Conservation (phyloP, 768 basidiomycete species). For the Pleurotus pulmonarius region DNA sequence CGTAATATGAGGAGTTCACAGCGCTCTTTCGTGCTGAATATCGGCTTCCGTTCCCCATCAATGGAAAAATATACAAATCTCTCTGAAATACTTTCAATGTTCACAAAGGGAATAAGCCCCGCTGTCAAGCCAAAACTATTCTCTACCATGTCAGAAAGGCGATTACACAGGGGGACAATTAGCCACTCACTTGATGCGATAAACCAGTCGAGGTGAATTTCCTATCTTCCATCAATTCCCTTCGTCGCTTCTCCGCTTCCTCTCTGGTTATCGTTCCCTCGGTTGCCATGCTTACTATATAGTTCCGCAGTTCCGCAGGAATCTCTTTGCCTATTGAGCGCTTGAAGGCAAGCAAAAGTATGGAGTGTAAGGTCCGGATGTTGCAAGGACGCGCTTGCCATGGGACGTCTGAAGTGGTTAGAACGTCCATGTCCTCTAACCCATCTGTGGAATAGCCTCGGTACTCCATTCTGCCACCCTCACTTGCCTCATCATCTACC, state of each 20-base stretch:
- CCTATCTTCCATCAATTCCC: slow-evolving; percentile 2
- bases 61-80: too few species aligned
- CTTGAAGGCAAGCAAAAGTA: not conserved
- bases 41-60: too few species aligned
- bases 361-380: not conserved
- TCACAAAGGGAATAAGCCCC: not conserved
- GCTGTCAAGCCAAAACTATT: not conserved
- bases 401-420: not conserved
- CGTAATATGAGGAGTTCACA: too few species aligned
- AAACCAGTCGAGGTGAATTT: not conserved
- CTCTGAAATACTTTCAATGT: not conserved
- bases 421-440: not conserved
- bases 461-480: not conserved
- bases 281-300: not conserved
- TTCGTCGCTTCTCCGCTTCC: not conserved
- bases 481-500: not conserved
- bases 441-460: not conserved
- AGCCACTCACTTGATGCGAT: not conserved
- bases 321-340: not conserved
- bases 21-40: too few species aligned
- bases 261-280: not conserved
- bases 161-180: not conserved
- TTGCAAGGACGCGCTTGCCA: not conserved
- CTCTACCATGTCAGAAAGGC: not conserved
- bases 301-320: not conserved